Evolutionary conservation across 768 basidiomycete genomes (phyloP).

Genomic region (Trametes maxima): DNA sequence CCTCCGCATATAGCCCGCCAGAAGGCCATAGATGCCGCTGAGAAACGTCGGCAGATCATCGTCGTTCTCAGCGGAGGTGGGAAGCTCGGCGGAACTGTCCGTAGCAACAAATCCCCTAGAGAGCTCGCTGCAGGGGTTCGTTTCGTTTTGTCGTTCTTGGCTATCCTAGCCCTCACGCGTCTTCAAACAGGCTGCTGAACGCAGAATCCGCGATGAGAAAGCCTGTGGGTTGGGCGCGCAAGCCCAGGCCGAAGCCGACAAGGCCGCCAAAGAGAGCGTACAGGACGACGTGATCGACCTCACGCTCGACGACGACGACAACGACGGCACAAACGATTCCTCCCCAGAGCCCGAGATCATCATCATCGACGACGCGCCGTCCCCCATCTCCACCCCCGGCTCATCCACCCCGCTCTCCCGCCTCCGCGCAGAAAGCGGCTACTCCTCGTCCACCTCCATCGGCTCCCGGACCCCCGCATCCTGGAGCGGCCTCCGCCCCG

Average conservation of each 20-base stretch:
- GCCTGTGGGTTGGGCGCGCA: slow-evolving; percentile 65
- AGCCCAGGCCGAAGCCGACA: slow-evolving; percentile 63
- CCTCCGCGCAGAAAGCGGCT: slow-evolving; percentile 15
- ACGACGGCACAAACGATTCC: too few relatives aligned
- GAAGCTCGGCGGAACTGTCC: slow-evolving; percentile 53
- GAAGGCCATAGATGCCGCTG: slow-evolving; percentile 79
- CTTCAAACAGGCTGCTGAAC: slow-evolving; percentile 78
- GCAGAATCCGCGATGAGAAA: slow-evolving; percentile 72
- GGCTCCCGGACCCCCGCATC: slow-evolving; percentile 6
- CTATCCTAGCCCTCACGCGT: background rate
- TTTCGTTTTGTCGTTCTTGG: slow-evolving; percentile 3
- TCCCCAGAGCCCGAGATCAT: slow-evolving; percentile 23
- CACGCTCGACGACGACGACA: slow-evolving; percentile 41
- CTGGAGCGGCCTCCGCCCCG: slow-evolving; percentile 5
- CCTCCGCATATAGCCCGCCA: slow-evolving; percentile 63
- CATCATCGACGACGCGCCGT: slow-evolving; percentile 35
- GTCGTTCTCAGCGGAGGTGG: slow-evolving; percentile 54
- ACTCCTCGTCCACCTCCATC: slow-evolving; percentile 3
- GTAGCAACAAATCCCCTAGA: slow-evolving; percentile 46
- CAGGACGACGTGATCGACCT: slow-evolving; percentile 63
- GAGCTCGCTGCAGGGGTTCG: slow-evolving; percentile 75
- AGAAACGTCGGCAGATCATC: slow-evolving; percentile 59
- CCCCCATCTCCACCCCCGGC: slow-evolving; percentile 9
- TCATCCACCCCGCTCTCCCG: slow-evolving; percentile 21
- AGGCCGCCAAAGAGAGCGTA: slow-evolving; percentile 68